A percentile compares a stretch with the other conserved stretches of the same genome.
phyloP scores from a whole-genome alignment of 1,139 yeast genomes.

The Saccharomycopsis hybrid region DNA sequence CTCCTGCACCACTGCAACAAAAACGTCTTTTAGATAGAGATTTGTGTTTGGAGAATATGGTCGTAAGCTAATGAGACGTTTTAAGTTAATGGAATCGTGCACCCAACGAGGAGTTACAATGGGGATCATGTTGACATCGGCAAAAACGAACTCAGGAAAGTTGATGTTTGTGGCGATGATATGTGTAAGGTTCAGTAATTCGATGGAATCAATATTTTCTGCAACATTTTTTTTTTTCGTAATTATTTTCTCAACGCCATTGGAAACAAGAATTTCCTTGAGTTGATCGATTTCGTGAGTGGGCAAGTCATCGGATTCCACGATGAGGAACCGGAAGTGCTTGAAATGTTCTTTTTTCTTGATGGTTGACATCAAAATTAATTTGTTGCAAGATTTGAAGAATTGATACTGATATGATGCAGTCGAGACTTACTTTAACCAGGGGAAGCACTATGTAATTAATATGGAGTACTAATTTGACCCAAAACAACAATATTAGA shows the following conservation, averaged over 20 bases:
- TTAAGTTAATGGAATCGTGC: constrained; percentile 28
- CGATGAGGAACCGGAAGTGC: constrained; percentile 2
- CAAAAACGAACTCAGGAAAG: constrained; percentile 32
- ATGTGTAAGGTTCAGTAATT: constrained; percentile 27
- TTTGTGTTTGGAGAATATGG: constrained; percentile 31
- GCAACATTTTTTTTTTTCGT: neutral
- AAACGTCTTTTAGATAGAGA: constrained; percentile 10
- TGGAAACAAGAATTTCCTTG: neutral
- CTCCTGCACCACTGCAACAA: constrained; percentile 13
- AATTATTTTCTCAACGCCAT: constrained; percentile 7
- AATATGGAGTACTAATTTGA: too few species aligned
- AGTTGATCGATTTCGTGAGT: neutral
- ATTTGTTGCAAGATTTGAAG: too few species aligned
- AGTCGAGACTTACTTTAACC: too few species aligned
- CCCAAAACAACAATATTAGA: too few species aligned
- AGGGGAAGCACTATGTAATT: too few species aligned
- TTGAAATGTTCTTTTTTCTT: constrained; percentile 2
- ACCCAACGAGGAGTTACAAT: constrained; percentile 39
- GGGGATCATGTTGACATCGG: constrained; percentile 35
- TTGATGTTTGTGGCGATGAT: constrained; percentile 31
- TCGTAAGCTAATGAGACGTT: constrained; percentile 30
- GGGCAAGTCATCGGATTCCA: neutral
- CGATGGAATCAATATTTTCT: neutral
- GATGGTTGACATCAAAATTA: too few species aligned
- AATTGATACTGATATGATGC: too few species aligned